Evolutionary conservation across 352 stramenopile species (phyloP).

Genomic region (Phytopythium vexans): DNA sequence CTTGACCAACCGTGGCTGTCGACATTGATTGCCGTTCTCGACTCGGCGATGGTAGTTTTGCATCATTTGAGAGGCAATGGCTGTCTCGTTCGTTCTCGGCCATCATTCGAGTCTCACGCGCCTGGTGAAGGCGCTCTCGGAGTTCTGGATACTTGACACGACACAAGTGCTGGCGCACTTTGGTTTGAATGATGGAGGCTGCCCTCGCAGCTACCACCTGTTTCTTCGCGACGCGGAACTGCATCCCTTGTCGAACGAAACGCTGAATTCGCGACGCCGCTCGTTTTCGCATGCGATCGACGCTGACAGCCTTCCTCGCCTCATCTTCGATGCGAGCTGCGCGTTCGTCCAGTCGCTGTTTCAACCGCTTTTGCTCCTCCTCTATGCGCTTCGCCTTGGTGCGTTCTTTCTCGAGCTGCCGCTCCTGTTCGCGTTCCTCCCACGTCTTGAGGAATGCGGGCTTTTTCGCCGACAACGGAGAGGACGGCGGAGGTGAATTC

Average conservation of each 20-base stretch:
- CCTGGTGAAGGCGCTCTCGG: conserved; percentile 10
- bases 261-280: conserved; percentile 24
- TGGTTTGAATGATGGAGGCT: conserved; percentile 27
- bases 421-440: conserved; percentile 64
- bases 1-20: too few species aligned
- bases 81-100: conserved; percentile 29
- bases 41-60: too few species aligned
- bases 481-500: background rate
- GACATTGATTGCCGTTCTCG: too few species aligned
- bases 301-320: background rate
- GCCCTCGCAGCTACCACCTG: conserved; percentile 5
- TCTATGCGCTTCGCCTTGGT: conserved; percentile 59
- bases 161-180: too few species aligned
- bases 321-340: conserved; percentile 13
- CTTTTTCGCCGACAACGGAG: conserved; percentile 34
- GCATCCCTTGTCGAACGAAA: conserved; percentile 13
- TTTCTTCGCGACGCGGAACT: background rate
- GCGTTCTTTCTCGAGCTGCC: conserved; percentile 52
- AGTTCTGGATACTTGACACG: conserved; percentile 10
- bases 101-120: conserved; percentile 28
- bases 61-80: too few species aligned
- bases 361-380: conserved; percentile 53
- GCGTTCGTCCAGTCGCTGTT: conserved; percentile 33
- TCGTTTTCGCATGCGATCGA: conserved; percentile 3
- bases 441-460: conserved; percentile 65